Percentiles rank a stretch among this genome's conserved stretches.
These are phyloP conservation scores for Melaleuca alternifolia DNA, from an alignment of 345 rosid genomes.

Conservation along the genomic window DNA sequence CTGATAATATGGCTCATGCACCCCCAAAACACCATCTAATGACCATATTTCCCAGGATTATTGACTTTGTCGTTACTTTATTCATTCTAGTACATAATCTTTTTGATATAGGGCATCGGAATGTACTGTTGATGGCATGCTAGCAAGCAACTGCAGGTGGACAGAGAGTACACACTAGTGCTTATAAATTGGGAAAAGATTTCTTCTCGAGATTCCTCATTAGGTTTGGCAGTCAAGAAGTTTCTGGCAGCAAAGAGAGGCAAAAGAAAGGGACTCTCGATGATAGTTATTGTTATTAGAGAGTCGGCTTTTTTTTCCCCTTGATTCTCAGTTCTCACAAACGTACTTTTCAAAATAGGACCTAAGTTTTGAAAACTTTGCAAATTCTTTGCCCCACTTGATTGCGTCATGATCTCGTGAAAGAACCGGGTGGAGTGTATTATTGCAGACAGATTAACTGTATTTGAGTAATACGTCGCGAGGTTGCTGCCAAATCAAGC, in stretches of 20 bases:
- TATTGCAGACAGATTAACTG: slow-evolving; percentile 43
- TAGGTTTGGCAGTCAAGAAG: slow-evolving; percentile 5
- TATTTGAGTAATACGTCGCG: slow-evolving; percentile 22
- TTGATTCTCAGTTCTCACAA: slow-evolving; percentile 2
- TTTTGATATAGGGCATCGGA: background rate
- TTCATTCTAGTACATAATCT: background rate
- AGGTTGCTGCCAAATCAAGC: slow-evolving; percentile 45
- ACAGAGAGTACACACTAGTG: background rate
- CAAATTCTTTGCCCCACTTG: slow-evolving; percentile 34
- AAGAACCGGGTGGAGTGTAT: slow-evolving; percentile 24
- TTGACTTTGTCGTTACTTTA: background rate
- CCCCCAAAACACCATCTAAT: background rate
- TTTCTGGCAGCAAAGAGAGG: background rate
- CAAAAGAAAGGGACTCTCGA: background rate
- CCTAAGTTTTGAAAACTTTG: slow-evolving; percentile 25
- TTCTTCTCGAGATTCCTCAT: background rate
- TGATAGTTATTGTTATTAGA: slow-evolving; percentile 7
- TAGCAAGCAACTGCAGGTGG: background rate
- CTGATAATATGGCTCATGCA: background rate
- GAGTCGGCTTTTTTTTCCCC: background rate
- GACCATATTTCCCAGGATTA: background rate
- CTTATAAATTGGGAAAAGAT: background rate
- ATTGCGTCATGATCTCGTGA: slow-evolving; percentile 28
- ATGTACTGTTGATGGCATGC: background rate
- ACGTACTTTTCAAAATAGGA: slow-evolving; percentile 23